Percentiles rank a stretch among this genome's conserved stretches.
Evolutionary conservation across 768 basidiomycete species (phyloP).

Genomic region (Mycena belliarum): DNA sequence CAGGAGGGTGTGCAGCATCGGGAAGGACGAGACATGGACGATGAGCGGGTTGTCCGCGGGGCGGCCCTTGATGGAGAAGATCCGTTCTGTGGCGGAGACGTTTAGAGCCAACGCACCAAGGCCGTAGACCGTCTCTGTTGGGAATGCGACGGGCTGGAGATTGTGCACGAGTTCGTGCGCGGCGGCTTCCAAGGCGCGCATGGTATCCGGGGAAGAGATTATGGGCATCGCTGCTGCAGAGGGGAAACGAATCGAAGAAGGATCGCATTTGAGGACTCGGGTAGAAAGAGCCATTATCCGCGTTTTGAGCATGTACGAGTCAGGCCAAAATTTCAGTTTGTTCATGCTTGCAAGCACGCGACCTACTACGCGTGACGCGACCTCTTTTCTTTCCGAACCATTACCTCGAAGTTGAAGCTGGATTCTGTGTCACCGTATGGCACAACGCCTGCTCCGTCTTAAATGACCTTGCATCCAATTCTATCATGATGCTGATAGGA

Average conservation of each 20-base stretch:
- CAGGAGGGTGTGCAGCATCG: conserved; percentile 79
- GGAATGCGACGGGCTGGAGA: conserved; percentile 75
- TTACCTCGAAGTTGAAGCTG: too few relatives aligned
- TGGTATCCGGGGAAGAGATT: conserved; percentile 53
- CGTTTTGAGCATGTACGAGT: conserved; percentile 8
- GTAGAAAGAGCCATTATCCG: conserved; percentile 29
- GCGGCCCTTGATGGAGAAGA: conserved; percentile 88
- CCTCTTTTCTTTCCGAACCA: too few relatives aligned
- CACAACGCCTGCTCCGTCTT: too few relatives aligned
- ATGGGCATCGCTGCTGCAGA: conserved; percentile 43
- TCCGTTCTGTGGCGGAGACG: conserved; percentile 60
- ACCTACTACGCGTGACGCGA: too few relatives aligned
- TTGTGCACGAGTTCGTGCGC: conserved; percentile 51
- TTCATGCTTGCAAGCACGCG: background rate
- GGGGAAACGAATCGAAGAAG: conserved; percentile 59
- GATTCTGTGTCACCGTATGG: too few relatives aligned
- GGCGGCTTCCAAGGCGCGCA: conserved; percentile 55
- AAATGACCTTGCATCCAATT: too few relatives aligned
- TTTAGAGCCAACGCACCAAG: conserved; percentile 86
- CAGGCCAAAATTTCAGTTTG: background rate
- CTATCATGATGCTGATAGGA: too few relatives aligned
- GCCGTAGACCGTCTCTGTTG: conserved; percentile 98
- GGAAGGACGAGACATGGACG: conserved; percentile 85
- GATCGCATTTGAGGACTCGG: conserved; percentile 62
- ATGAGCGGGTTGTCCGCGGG: conserved; percentile 97